phyloP scores from a whole-genome alignment of 306 rosid genomes.

The Vigna mungo region DNA sequence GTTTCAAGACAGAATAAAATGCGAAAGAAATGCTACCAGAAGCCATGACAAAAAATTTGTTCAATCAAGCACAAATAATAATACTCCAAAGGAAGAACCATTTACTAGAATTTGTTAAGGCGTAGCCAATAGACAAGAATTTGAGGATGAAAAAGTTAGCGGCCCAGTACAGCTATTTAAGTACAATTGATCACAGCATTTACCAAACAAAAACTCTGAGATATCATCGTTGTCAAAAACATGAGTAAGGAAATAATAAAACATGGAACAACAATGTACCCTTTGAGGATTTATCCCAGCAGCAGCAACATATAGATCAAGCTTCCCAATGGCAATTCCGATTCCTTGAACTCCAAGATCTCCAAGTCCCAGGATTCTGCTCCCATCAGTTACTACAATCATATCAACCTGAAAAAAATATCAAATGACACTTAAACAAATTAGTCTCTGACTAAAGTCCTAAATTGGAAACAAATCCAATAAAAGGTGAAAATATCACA shows the following conservation, averaged over 20 bases:
- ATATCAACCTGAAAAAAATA: constrained; percentile 88
- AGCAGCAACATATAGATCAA: constrained; percentile 97
- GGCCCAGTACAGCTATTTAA: constrained; percentile 21
- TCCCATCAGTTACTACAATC: constrained; percentile 99
- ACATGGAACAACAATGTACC: constrained; percentile 53
- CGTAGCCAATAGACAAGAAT: constrained; percentile 33
- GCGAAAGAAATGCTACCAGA: constrained; percentile 9
- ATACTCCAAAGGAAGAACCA: not conserved
- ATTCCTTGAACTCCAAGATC: constrained; percentile 99
- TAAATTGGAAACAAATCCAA: constrained; percentile 3
- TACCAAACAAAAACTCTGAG: constrained; percentile 20
- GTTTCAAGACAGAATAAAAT: constrained; percentile 29
- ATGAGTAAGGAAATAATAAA: constrained; percentile 34
- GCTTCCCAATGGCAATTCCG: constrained; percentile 93
- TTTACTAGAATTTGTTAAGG: constrained; percentile 22
- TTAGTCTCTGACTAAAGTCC: constrained; percentile 13
- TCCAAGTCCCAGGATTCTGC: constrained; percentile 98
- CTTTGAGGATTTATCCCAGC: constrained; percentile 99
- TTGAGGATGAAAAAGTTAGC: not conserved
- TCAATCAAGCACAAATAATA: constrained; percentile 20
- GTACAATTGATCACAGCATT: constrained; percentile 35
- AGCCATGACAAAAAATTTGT: constrained; percentile 17
- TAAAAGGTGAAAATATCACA: constrained; percentile 17
- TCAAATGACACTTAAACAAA: constrained; percentile 21
- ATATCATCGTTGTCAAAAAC: not conserved